phyloP scores from a whole-genome alignment of 805 yeast species.

The Metschnikowia drakensbergensis region DNA sequence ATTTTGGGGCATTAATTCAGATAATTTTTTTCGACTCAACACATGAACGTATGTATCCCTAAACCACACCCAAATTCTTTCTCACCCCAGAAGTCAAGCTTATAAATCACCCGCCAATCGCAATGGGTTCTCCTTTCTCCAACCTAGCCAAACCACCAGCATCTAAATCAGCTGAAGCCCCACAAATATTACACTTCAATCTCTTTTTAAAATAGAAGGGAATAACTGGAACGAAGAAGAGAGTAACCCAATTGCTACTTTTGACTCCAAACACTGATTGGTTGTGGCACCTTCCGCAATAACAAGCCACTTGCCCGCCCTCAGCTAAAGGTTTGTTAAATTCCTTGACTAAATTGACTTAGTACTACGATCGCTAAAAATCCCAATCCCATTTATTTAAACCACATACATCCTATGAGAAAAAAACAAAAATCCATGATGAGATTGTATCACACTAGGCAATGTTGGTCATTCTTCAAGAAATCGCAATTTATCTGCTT shows the following conservation, averaged over 20 bases:
- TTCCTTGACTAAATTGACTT: conserved; percentile 13
- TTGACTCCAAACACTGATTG: conserved; percentile 50
- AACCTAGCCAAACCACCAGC: conserved; percentile 12
- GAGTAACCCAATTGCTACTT: conserved; percentile 45
- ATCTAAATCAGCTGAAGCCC: conserved; percentile 19
- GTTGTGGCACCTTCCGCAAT: conserved; percentile 60
- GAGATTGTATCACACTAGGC: not conserved
- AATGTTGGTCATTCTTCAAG: not conserved
- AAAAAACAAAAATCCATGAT: conserved; percentile 19
- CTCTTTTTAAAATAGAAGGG: conserved; percentile 16
- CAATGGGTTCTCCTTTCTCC: conserved; percentile 16
- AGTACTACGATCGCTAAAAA: not conserved
- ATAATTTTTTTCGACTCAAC: not conserved
- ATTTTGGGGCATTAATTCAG: too few relatives aligned
- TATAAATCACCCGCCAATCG: conserved; percentile 12
- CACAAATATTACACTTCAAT: conserved; percentile 17
- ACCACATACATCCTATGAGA: conserved; percentile 18
- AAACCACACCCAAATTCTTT: too few relatives aligned
- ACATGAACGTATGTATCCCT: not conserved
- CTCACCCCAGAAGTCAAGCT: not conserved
- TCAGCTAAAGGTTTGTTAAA: conserved; percentile 14
- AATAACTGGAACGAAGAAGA: conserved; percentile 18
- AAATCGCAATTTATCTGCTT: not conserved
- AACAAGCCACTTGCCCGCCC: conserved; percentile 20
- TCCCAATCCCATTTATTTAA: not conserved